Evolutionary conservation across 2,329 filamentous ascomycete species (phyloP), one percentile per base, ranked within the genome.

Genomic region (Chaetomium globosum): DNA sequence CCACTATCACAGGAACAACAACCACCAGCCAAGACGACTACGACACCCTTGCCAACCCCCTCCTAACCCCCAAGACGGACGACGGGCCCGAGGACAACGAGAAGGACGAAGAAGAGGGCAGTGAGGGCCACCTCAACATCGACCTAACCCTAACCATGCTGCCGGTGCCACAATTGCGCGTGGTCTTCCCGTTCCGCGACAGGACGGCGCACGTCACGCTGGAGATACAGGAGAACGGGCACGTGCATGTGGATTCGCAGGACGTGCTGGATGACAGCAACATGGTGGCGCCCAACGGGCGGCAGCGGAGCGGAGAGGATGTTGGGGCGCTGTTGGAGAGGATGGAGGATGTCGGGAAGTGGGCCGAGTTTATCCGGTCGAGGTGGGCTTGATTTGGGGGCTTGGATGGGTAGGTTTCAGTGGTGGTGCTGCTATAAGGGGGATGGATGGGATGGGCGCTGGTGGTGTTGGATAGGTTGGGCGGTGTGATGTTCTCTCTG

Each of bases 211-310:
- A 83, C 65, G 76, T 90, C 28, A 81, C 81, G 30, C 71, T 90
- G 13, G 85, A 86, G 70, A 82, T 91, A 21, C 79, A 83, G 23
- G 79, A 83, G 43, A 87, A 88, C 63, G 88, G 84, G 4, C 79
- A 83, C 16, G 80, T 90, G 4, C 79, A 83, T 21, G 79, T 91
- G 43, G 76, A 81, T 3, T 81, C 84, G 28, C 85, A 89, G 70
- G 88, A 89, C 67, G 72, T 86, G 4, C 72, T 85, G n/a, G 72
- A 71, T 30, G 72, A 73, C 61, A 64, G 54, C 43, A 74, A 73
- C 53, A 46, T 33, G 52, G 63, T 65, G 58, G 55, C 65, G 56
- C 72, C 72, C 6, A 77, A 76, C 64, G 75, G 74, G n/a, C 77
- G 75, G 68, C 72, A 73, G 59, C 69, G 82, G 16, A 77, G 74